Conservation (phyloP, 768 basidiomycete species). For the Neoboletus subvelutipes region DNA sequence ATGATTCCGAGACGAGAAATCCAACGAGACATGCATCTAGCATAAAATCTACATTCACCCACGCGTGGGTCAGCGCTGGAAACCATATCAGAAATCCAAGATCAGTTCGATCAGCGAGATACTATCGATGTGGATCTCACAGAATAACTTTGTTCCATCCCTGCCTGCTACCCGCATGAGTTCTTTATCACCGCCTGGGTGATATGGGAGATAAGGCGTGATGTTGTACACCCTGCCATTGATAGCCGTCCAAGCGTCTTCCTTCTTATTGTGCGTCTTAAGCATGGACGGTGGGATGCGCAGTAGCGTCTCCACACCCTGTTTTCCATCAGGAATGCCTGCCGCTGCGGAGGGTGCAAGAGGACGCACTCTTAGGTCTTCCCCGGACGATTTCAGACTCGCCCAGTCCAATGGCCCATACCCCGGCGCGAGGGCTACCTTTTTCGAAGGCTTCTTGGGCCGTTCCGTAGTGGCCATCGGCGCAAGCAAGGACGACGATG, state of each 20-base stretch:
- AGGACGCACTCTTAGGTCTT: slow-evolving; percentile 67
- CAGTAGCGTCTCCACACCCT: slow-evolving; percentile 70
- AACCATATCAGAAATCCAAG: background rate
- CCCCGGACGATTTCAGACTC: slow-evolving; percentile 75
- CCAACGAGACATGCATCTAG: slow-evolving; percentile 91
- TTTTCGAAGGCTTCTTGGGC: slow-evolving; percentile 61
- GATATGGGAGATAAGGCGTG: slow-evolving; percentile 85
- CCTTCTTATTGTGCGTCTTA: slow-evolving; percentile 75
- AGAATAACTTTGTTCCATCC: slow-evolving; percentile 93
- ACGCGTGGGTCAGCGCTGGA: slow-evolving; percentile 86
- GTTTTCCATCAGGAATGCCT: background rate
- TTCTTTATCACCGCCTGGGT: slow-evolving; percentile 93
- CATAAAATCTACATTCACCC: slow-evolving; percentile 98
- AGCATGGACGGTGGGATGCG: slow-evolving; percentile 77
- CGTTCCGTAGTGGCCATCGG: slow-evolving; percentile 64
- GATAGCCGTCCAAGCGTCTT: slow-evolving; percentile 93
- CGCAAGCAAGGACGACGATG: slow-evolving; percentile 48
- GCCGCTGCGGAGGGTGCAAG: background rate
- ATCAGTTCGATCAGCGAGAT: slow-evolving; percentile 4
- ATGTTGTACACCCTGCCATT: slow-evolving; percentile 97
- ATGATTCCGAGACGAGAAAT: slow-evolving; percentile 76
- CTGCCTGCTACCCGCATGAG: slow-evolving; percentile 93
- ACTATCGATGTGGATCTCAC: slow-evolving; percentile 44
- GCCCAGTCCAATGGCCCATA: slow-evolving; percentile 95
- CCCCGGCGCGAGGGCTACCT: slow-evolving; percentile 89